Evolutionary conservation across 257 asterid species (phyloP).

Genomic region (Salvia rosmarinus): DNA sequence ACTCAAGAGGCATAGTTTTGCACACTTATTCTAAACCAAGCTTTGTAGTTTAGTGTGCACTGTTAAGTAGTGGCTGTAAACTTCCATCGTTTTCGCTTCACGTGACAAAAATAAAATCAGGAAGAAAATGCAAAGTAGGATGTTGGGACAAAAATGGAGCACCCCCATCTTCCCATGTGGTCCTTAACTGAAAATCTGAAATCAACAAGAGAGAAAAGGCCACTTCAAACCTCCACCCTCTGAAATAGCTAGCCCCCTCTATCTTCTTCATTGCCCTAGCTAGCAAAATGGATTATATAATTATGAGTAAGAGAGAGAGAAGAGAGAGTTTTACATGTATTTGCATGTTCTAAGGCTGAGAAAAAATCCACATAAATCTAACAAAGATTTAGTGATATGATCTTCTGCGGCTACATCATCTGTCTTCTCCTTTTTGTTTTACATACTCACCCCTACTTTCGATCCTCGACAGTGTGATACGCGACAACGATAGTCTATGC

Average conservation of each 20-base stretch:
- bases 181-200: slow-evolving; percentile 34
- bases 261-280: background rate
- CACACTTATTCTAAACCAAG: background rate
- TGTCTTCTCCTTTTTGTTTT: slow-evolving; percentile 45
- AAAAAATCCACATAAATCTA: slow-evolving; percentile 34
- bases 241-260: background rate
- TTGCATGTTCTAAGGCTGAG: slow-evolving; percentile 79
- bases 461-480: slow-evolving; percentile 26
- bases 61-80: too few species aligned
- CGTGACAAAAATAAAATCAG: background rate
- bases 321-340: background rate
- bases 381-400: slow-evolving; percentile 28
- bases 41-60: too few species aligned
- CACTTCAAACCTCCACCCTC: slow-evolving; percentile 37
- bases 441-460: background rate
- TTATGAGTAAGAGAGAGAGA: background rate
- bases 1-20: background rate
- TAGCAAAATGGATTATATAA: background rate
- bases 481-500: background rate
- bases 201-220: slow-evolving; percentile 33
- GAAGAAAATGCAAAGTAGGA: background rate
- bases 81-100: background rate
- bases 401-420: slow-evolving; percentile 21
- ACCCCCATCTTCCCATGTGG: slow-evolving; percentile 34
- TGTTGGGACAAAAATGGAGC: slow-evolving; percentile 11